A percentile compares a stretch with the other conserved stretches of the same genome.
These are phyloP conservation scores for Leucaena leucocephala DNA, from an alignment of 306 rosid genomes.

Conservation along the genomic window DNA sequence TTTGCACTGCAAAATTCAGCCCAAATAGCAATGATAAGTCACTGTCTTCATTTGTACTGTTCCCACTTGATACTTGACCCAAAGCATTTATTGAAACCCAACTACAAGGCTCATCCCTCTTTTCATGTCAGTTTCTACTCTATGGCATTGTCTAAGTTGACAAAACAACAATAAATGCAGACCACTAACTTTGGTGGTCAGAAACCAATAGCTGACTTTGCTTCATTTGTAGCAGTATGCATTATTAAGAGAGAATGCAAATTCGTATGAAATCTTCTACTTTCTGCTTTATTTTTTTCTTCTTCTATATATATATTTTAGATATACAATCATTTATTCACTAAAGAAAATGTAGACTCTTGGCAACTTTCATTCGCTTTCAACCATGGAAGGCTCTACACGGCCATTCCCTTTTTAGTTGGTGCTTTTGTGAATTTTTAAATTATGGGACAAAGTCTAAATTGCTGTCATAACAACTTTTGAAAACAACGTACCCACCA, in stretches of 20 bases:
- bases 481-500: not conserved
- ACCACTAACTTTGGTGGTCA: not conserved
- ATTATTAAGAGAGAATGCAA: not conserved
- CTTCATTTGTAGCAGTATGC: not conserved
- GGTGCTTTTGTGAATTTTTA: not conserved
- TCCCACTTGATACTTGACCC: slow-evolving; percentile 8
- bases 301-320: not conserved
- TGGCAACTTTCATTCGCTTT: not conserved
- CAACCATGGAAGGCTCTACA: not conserved
- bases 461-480: not conserved
- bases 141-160: not conserved
- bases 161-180: not conserved
- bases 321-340: not conserved
- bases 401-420: not conserved
- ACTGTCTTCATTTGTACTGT: not conserved
- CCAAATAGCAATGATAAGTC: not conserved
- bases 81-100: slow-evolving; percentile 19
- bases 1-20: not conserved
- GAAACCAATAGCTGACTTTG: not conserved
- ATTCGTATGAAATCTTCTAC: not conserved
- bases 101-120: not conserved
- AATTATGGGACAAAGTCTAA: not conserved
- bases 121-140: not conserved
- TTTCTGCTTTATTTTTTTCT: not conserved
- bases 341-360: not conserved